Base-by-base conservation (phyloP, 176 grass and related monocot species). In the Stipa capillata region DNA sequence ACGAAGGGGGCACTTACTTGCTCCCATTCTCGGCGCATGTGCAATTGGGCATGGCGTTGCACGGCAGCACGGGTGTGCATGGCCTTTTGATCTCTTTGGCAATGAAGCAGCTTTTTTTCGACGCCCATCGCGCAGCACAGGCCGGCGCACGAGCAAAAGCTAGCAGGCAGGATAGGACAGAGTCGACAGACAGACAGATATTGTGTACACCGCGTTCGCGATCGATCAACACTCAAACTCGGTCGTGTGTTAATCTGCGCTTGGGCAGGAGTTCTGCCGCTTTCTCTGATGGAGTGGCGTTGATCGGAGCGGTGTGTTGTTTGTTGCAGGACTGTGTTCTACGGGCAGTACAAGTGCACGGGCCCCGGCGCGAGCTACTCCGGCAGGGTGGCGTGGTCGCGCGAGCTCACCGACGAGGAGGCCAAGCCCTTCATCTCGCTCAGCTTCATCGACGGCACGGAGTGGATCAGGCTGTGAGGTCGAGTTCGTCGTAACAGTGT, bases 321-420 rank as follows among this genome's bases (percentile, higher is more conserved):
- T n/a, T 8, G 27, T 1, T 85, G 67, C 89, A 94, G 94, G 92
- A 95, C 96, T 43, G 96, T 99, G 73, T 99, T 99, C 89, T 99
- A 99, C 49, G 96, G 96, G 33, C 92, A 99, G 54, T 99, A 99
- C 90, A 94, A 89, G 84, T 99, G 96, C 92, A 87, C 78, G 5
- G 96, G 96, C 0, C 82, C 91, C 0, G 89, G 91, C 4, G 78
- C 94, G 4, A 90, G 75, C 75, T 91, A 84, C 25, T 82, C 89
- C 2, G 87, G 91, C 9, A 67, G 94, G 54, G 91, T 97, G 42
- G 67, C 86, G 6, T 97, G 91, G 91, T 93, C 91, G 31, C 86
- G 89, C 33, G 91, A 97, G 85, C 89, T 97, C 78, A 97, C 91
- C 43, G 91, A 97, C 65, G 84, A 94, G 74, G 94, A 94, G 82